Base-by-base conservation (phyloP, 2,329 filamentous ascomycete genomes). In the Zopfia rhizophila region DNA sequence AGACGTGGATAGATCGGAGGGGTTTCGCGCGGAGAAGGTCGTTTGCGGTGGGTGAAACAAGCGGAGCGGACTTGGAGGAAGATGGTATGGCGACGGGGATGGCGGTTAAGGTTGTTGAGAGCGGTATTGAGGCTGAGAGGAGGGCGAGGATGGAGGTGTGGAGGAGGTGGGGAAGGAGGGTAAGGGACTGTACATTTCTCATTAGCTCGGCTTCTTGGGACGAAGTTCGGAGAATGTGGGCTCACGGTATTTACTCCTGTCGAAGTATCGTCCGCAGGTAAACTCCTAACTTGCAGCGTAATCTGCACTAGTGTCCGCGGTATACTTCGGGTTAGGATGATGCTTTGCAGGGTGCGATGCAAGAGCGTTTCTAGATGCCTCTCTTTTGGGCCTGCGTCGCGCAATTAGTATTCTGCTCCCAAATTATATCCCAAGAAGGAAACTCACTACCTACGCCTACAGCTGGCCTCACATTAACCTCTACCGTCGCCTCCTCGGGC, bases 391-490 rank as follows among this genome's bases (percentile, higher is more conserved):
- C 73, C 76, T 75, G 35, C 31, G 7, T 4, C 17, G n/a, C 13
- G 59, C 44, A 24, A 32, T 46, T 30, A 58, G 46, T 48, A 40
- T 17, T 7, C 10, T 33, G 27, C 12, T 33, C 4, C 4, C 22
- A 23, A 7, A 23, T 10, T 48, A 21, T 30, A 32, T 42, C 6
- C 10, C 22, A 17, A n/a, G 21, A 24, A 37, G 11, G 48, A 3
- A 35, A 63, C 81, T 67, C 71, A 86, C 91, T 88, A 77, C 89
- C 91, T 32, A 94, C 86, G 12, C 92, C 92, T 54, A 88, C 86
- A 24, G 89, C 87, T 36, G 93, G 93, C 69, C 94, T 85, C 55
- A 99, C 84, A 68, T 93, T 86, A 46, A 99, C 90, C 73, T 97
- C 94, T 56, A 99, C 80, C 37, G 88, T 84, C 19, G 93, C 91